Base-by-base conservation (phyloP, 805 yeast species). In the Pichia eremophila region DNA sequence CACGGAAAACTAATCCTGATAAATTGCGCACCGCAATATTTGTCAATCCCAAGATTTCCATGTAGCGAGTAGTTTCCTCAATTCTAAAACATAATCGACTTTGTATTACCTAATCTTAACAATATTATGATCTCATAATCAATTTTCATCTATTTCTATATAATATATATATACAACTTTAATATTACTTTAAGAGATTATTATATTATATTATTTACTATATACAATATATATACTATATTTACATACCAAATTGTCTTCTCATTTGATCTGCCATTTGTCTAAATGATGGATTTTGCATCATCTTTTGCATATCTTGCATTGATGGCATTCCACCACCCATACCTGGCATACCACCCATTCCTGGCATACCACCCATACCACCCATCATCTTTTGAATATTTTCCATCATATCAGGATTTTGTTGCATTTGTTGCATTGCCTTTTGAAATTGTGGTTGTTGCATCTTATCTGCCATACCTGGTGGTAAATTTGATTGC, bases 341-440 rank as follows among this genome's bases (percentile, higher is more conserved):
- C 61, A 42, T 61, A 55, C 53, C 69, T 44, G 72, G 67, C 78
- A 79, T 73, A 52, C 75, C 77, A 12, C 83, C 82, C 83, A 81
- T 78, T 51, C 78, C 75, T 49, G 87, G 87, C 75, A 37, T 67
- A 17, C 71, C 71, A 36, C 72, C 75, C 53, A 70, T 71, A 34
- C 85, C 85, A 43, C 87, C 87, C 69, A 85, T 77, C 77, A 81
- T 83, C 50, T 72, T 71, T 80, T 79, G 79, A 78, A 83, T 74
- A 48, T 73, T 74, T 57, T 80, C 79, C 88, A 83, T 82, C 78
- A 83, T 72, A 12, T 82, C 78, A 32, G 91, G 90, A 58, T 83
- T 83, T 54, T 77, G 78, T 71, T 79, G 81, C 64, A 82, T 60
- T 47, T 74, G 76, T 53, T 75, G 79, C 78, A 81, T 77, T 37